A percentile compares a stretch with the other conserved stretches of the same genome.
Evolutionary conservation across 352 stramenopile species (phyloP).

Genomic region (Globisporangium viniferum): DNA sequence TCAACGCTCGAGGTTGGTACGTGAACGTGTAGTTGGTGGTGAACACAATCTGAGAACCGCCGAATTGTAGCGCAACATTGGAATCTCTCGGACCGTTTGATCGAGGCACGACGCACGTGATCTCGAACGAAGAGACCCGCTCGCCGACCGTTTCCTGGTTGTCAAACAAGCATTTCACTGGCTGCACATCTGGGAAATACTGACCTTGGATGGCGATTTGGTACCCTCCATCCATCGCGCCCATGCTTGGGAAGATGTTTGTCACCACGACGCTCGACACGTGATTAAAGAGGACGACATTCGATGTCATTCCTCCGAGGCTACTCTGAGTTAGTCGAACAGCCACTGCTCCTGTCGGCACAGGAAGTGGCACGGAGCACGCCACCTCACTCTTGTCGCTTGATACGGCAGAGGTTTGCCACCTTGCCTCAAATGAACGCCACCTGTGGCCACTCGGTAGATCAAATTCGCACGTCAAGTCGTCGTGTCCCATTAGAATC

Average conservation of each 20-base stretch:
- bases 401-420: neutral
- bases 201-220: constrained; percentile 17
- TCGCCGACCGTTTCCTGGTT: constrained; percentile 11
- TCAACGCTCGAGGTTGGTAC: constrained; percentile 15
- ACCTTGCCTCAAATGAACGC: constrained; percentile 7
- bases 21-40: constrained; percentile 13
- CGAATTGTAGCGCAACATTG: constrained; percentile 18
- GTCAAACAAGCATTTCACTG: constrained; percentile 20
- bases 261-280: constrained; percentile 8
- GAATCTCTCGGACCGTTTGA: neutral
- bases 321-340: constrained; percentile 8
- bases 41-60: neutral
- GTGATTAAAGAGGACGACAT: constrained; percentile 22
- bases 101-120: constrained; percentile 19
- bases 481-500: neutral
- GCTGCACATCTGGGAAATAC: constrained; percentile 15
- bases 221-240: constrained; percentile 21
- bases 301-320: constrained; percentile 10
- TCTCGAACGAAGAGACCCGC: constrained; percentile 12
- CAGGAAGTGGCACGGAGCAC: neutral
- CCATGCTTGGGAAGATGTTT: constrained; percentile 9
- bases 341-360: constrained; percentile 13
- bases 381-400: neutral
- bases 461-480: constrained; percentile 14
- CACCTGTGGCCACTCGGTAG: neutral